phyloP scores from a whole-genome alignment of 2,329 filamentous ascomycete genomes.

The Penicillium sp. region DNA sequence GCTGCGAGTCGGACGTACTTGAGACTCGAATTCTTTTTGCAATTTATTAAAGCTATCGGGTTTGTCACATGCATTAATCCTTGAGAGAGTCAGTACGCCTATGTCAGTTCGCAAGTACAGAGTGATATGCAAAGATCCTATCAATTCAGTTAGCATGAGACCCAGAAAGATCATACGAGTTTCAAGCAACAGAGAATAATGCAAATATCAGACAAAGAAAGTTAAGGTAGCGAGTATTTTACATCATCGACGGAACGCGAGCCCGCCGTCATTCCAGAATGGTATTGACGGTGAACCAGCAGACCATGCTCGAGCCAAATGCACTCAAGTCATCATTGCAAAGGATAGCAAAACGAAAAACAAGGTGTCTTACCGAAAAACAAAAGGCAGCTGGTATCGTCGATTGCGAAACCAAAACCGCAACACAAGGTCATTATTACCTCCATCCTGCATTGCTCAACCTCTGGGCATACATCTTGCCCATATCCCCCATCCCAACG shows the following conservation, averaged over 20 bases:
- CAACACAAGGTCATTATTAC: slow-evolving; percentile 42
- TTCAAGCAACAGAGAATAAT: slow-evolving; percentile 9
- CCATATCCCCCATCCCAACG: slow-evolving; percentile 99
- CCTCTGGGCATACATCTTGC: slow-evolving; percentile 93
- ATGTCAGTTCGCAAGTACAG: slow-evolving; percentile 4
- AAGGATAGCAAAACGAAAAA: slow-evolving; percentile 12
- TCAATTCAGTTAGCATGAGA: slow-evolving; percentile 32
- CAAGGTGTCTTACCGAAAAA: slow-evolving; percentile 27
- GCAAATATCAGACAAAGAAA: slow-evolving; percentile 76
- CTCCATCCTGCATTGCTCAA: slow-evolving; percentile 95
- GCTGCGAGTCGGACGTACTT: slow-evolving; percentile 67
- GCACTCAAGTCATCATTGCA: slow-evolving; percentile 99
- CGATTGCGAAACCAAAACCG: slow-evolving; percentile 5
- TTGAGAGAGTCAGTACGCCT: slow-evolving; percentile 53
- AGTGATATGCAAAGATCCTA: slow-evolving; percentile 13
- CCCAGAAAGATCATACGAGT: slow-evolving; percentile 5
- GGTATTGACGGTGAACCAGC: slow-evolving; percentile 65
- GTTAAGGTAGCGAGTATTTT: slow-evolving; percentile 98
- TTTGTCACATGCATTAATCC: slow-evolving; percentile 92
- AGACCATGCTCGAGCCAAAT: slow-evolving; percentile 99
- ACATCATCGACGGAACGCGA: slow-evolving; percentile 89
- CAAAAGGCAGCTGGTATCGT: slow-evolving; percentile 28
- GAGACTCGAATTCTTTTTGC: slow-evolving; percentile 78
- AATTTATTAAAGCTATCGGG: slow-evolving; percentile 86
- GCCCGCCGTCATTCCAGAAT: slow-evolving; percentile 71